A percentile compares a stretch with the other conserved stretches of the same genome.
Conservation (phyloP, 805 yeast genomes). For the Nakazawaea populi region DNA sequence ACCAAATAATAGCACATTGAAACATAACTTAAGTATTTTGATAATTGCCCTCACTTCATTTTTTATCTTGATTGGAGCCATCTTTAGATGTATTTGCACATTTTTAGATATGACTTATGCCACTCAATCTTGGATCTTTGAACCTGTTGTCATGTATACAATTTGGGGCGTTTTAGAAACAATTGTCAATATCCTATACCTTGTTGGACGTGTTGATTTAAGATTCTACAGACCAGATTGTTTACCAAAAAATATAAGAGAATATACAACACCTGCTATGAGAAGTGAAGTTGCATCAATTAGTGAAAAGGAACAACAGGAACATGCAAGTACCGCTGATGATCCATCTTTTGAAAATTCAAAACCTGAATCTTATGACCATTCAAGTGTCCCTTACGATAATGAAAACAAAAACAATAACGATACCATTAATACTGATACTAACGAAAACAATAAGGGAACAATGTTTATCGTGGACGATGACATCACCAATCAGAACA, state of each 20-base stretch:
- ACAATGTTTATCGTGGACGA: too few relatives aligned
- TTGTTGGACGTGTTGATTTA: slow-evolving; percentile 64
- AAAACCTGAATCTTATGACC: not conserved
- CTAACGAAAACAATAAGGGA: too few relatives aligned
- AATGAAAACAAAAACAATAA: not conserved
- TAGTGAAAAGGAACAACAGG: not conserved
- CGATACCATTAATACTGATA: too few relatives aligned
- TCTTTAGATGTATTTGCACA: slow-evolving; percentile 43
- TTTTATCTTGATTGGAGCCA: slow-evolving; percentile 43
- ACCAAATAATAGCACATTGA: slow-evolving; percentile 20
- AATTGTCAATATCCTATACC: slow-evolving; percentile 47
- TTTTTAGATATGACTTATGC: slow-evolving; percentile 28
- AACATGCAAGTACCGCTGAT: not conserved
- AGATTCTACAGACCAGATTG: slow-evolving; percentile 74
- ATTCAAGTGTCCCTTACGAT: not conserved
- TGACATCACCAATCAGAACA: too few relatives aligned
- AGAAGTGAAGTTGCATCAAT: not conserved
- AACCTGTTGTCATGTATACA: slow-evolving; percentile 58
- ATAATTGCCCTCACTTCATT: slow-evolving; percentile 41
- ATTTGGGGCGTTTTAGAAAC: slow-evolving; percentile 66
- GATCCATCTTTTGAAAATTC: slow-evolving; percentile 4
- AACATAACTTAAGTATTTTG: slow-evolving; percentile 46
- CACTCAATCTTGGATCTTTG: slow-evolving; percentile 36
- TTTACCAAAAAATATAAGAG: slow-evolving; percentile 1
- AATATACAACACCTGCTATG: not conserved